Base-by-base conservation (phyloP, 495 filamentous ascomycete species). In the Penicillium argentinense region DNA sequence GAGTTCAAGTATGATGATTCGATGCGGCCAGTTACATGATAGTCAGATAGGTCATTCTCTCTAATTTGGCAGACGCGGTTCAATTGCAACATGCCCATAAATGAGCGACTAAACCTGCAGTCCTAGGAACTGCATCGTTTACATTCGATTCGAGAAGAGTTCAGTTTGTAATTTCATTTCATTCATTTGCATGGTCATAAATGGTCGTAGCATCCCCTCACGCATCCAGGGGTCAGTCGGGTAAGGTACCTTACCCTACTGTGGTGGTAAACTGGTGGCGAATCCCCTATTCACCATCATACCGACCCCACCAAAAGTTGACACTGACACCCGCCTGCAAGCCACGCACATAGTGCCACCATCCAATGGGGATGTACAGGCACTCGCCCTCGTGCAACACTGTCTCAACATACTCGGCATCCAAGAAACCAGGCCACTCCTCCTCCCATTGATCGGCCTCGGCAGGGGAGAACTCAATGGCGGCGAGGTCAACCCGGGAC, bases 261-360 rank as follows among this genome's bases (percentile, higher is more conserved):
- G n/a, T n/a, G n/a, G n/a, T n/a, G n/a, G n/a, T n/a, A n/a, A n/a
- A n/a, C n/a, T n/a, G n/a, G n/a, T n/a, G n/a, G n/a, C n/a, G n/a
- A n/a, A n/a, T n/a, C n/a, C 9, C n/a, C 29, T n/a, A 32, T 33
- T n/a, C 29, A 9, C 5, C 29, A 3, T 33, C 11, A 33, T 4
- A 33, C 4, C 1, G 17, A 5, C 29, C 86, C 89, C 91, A 99
- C 93, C 93, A 99, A 63, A 96, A 98, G 64, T 90, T 97, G 26
- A 97, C 91, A 59, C 95, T 97, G 52, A 95, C 87, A 50, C 93
- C 96, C 25, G 85, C 85, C 43, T 78, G 87, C 62, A 97, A 58
- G 26, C 88, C 88, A 51, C 86, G 75, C 4, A 99, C 89, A 76
- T 96, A 97, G 74, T 99, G 93, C 93, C 93, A 99, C 93, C 93